phyloP scores from a whole-genome alignment of 805 yeast genomes.

The Candida insectalens region DNA sequence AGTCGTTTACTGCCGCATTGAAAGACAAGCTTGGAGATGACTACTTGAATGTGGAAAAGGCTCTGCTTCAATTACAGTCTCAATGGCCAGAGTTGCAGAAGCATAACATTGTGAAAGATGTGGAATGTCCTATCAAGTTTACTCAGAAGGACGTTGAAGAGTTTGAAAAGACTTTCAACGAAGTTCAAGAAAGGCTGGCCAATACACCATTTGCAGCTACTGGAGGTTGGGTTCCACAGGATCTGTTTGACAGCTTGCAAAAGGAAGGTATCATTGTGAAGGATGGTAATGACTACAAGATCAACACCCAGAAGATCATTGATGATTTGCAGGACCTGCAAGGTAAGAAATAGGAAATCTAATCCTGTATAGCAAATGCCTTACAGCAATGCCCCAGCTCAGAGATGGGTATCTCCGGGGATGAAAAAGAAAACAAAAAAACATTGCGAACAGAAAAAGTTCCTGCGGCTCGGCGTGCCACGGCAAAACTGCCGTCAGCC shows the following conservation, averaged over 20 bases:
- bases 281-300: slow-evolving; percentile 25
- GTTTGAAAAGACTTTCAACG: slow-evolving; percentile 48
- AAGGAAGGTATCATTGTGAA: slow-evolving; percentile 61
- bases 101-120: slow-evolving; percentile 41
- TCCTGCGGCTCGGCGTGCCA: no score
- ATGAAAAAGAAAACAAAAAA: no score
- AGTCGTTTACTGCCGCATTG: slow-evolving; percentile 52
- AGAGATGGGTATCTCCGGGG: no score
- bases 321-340: no score
- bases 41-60: slow-evolving; percentile 54
- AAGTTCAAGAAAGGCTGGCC: slow-evolving; percentile 58
- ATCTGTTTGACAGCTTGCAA: slow-evolving; percentile 66
- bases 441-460: no score
- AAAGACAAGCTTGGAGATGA: slow-evolving; percentile 51
- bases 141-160: slow-evolving; percentile 48
- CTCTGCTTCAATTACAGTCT: slow-evolving; percentile 52
- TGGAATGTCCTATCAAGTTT: slow-evolving; percentile 51
- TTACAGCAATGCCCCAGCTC: no score
- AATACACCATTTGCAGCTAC: slow-evolving; percentile 81
- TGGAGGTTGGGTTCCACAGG: slow-evolving; percentile 94
- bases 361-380: no score
- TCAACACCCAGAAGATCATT: neutral
- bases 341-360: neutral
- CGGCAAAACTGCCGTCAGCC: no score
- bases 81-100: slow-evolving; percentile 62